Evolutionary conservation across 176 grass and related monocot genomes (phyloP).

Genomic region (Tillandsia leiboldiana): DNA sequence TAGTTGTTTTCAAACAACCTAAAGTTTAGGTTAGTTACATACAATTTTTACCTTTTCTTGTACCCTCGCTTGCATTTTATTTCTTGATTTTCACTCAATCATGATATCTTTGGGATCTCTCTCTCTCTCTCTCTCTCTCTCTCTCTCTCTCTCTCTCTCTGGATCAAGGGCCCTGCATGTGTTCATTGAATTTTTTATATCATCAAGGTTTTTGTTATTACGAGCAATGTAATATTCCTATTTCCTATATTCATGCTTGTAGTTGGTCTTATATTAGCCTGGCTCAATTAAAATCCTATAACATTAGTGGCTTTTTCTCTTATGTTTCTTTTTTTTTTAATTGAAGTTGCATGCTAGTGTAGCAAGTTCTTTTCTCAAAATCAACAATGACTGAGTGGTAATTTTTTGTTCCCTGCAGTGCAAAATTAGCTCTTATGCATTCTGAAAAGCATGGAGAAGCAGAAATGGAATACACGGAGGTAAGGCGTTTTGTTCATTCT

Average conservation of each 20-base stretch:
- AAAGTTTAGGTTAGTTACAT: no score
- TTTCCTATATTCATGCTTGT: not conserved
- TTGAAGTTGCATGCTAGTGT: not conserved
- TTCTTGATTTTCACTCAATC: no score
- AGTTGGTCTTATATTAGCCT: not conserved
- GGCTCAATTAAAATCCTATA: not conserved
- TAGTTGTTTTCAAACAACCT: no score
- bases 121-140: no score
- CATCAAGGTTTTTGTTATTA: no score
- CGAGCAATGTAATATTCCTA: no score
- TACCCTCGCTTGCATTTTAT: no score
- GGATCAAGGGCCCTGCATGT: no score
- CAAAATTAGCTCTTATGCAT: constrained; percentile 84
- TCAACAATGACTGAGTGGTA: not conserved
- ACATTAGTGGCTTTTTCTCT: not conserved
- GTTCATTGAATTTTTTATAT: no score
- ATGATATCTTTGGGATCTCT: no score
- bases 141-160: no score
- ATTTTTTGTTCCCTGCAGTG: constrained; percentile 40
- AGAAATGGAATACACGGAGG: constrained; percentile 80
- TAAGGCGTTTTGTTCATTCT: constrained; percentile 26
- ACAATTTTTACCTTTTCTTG: no score
- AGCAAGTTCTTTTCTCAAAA: not conserved
- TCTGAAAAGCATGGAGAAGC: constrained; percentile 63
- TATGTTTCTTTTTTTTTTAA: not conserved